Evolutionary conservation across 2,329 filamentous ascomycete species (phyloP), one percentile per base, ranked within the genome.

Genomic region (Microdochium trichocladiopsis): DNA sequence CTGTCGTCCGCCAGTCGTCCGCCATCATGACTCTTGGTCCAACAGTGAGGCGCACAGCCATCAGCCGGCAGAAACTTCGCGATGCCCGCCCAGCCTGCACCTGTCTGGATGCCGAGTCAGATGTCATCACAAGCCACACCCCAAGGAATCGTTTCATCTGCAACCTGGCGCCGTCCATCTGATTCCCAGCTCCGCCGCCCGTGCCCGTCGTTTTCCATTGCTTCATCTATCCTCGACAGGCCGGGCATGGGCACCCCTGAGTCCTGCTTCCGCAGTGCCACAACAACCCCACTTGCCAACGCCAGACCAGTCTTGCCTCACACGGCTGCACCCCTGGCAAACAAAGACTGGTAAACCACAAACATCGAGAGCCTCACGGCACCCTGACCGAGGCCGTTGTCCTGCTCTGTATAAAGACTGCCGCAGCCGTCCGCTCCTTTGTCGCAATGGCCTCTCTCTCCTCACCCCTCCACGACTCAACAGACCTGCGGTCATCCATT

Each of bases 401-500:
- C 6, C 16, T 45, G 8, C 11, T 16, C 18, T 45, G 41, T 45
- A 45, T 45, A 45, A 45, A 45, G 41, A 45, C 21, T 8, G n/a
- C 21, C 16, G 3, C n/a, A 18, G 9, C 21, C 18, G n/a, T 18
- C 41, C 6, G 6, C 12, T 23, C 21, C 21, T 4, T 8, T 18
- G 16, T 45, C 41, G 22, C 18, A 18, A 45, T 45, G 41, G 21
- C 41, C 41, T 23, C 21, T 45, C 36, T 41, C 41, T 45, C 41
- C 41, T 45, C 41, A 45, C 41, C 41, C 41, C 21, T 45, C 6
- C 41, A 45, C 41, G 41, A 9, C 12, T 8, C 41, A 45, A 23
- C 41, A 45, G 41, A 45, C 41, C 41, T 23, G 41, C 41, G 41
- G 41, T 45, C 41, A 45, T 45, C 41, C 41, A 45, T 45, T 45